phyloP scores from a whole-genome alignment of 208 protist genomes.

The Acanthamoeba rhysodes region DNA sequence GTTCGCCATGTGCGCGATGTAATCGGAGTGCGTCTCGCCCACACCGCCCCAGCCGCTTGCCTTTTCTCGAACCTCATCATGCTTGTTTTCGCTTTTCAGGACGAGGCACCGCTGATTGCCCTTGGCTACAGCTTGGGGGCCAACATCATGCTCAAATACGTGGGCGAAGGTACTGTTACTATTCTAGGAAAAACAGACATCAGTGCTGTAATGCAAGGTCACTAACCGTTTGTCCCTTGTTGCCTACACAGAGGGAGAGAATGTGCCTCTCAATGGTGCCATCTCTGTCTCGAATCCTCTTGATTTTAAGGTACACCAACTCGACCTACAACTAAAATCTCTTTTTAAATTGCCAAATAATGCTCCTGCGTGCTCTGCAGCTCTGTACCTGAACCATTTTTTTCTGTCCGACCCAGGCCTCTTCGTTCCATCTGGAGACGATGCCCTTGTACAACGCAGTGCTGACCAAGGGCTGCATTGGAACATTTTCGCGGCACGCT shows the following conservation, averaged over 20 bases:
- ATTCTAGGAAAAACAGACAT: too few species aligned
- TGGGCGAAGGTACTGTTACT: conserved; percentile 45
- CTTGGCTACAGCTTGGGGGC: conserved; percentile 60
- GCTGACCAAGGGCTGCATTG: conserved; percentile 51
- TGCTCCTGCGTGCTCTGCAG: too few species aligned
- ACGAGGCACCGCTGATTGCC: conserved; percentile 20
- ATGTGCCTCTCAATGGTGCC: conserved; percentile 13
- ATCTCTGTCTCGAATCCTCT: conserved; percentile 46
- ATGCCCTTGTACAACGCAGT: conserved; percentile 53
- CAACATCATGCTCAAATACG: conserved; percentile 71
- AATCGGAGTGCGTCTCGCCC: not conserved
- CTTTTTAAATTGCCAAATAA: not conserved
- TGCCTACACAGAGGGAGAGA: not conserved
- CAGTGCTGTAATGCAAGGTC: too few species aligned
- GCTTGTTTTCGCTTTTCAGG: not conserved
- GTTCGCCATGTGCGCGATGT: conserved; percentile 11
- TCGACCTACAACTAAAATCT: too few species aligned
- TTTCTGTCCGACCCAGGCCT: conserved; percentile 23
- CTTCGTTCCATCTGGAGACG: conserved; percentile 19
- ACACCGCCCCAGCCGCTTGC: not conserved
- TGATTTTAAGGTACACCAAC: not conserved
- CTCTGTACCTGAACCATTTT: not conserved
- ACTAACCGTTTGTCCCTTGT: too few species aligned
- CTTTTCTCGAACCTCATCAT: not conserved
- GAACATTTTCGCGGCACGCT: not conserved